Base-by-base conservation (phyloP, 1,284 basidiomycete species). In the Cutaneotrichosporon cavernicola region DNA sequence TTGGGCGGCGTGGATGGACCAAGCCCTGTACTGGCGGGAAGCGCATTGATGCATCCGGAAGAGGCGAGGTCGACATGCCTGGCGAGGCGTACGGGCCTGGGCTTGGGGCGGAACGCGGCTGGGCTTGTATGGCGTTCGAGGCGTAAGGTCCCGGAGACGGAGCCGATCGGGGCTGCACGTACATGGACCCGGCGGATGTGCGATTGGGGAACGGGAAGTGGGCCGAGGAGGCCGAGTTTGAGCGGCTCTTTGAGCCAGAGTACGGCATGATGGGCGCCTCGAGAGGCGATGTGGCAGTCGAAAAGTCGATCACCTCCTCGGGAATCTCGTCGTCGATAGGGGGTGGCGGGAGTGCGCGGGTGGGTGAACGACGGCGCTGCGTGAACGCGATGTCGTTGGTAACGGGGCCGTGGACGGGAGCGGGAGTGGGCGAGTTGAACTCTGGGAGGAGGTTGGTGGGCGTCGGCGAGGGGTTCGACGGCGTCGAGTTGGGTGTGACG, bases 261-360 rank as follows among this genome's bases (percentile, higher is more conserved):
- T 46, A 46, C 43, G 43, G 16, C 43, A 5, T 46, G 43, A 46
- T 46, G 43, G 43, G 43, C 43, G 43, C 18, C 43, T 46, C 43
- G 4, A 46, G 43, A 9, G 43, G 43, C 43, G 43, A 46, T 1
- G 52, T 53, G 16, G 55, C 47, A n/a, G 58, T 47, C 2, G 63
- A 46, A 47, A 61, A 64, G 59, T 60, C 63, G 13, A 61, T 64
- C 5, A 59, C 57, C 4, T 60, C 50, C n/a, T 22, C 46, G 22
- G 22, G 22, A 13, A 47, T 22, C 40, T 58, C 56, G 56, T 46
- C 43, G 21, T 60, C 50, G 43, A 46, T 46, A 4, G 43, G 43
- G 1, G 43, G 43, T 5, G 43, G 43, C 18, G 43, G 43, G 6
- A 46, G 43, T 18, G 43, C 43, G 43, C 43, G 43, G 18, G 4